Evolutionary conservation across 371 early-diverging fungal species (phyloP), one percentile per base, ranked within the genome.

Genomic region (Haplosporangium sp.): DNA sequence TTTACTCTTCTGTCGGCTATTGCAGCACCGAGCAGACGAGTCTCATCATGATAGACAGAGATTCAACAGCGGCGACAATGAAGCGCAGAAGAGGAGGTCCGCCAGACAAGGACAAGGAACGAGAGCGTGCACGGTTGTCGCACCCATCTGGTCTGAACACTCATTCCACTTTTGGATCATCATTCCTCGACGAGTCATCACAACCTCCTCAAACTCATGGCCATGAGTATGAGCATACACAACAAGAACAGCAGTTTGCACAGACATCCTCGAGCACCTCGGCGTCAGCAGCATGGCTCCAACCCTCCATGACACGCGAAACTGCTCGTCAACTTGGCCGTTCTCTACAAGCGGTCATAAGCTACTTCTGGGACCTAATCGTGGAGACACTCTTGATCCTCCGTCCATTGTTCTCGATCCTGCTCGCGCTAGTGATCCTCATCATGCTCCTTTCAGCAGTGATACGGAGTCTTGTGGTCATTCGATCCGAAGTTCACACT

Each of bases 351-450:
- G 64, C 58, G 8, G 54, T 62, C 23, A 6, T 75, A 14, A 38
- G 36, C 38, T 75, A 75, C 20, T n/a, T 52, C 11, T 61, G 53
- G 59, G 70, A 55, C 41, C 41, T 67, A 8, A 9, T 67, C 23
- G 41, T 58, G 1, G 76, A 70, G 12, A 43, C 62, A 0, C 11
- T 76, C 14, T 38, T 59, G 47, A 55, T 66, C 16, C 71, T 76
- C 12, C 70, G 67, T 4, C 76, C 76, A 1, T 10, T 76, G 4
- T 55, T 76, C 16, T 76, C 76, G 16, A 47, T 75, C n/a, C 16
- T 69, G 14, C 67, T 75, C 13, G 75, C 66, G 13, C 5, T 75
- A 0, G 14, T 23, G 5, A 7, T 69, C 16, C 9, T 75, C 16
- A 1, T 58, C 8, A 2, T 62, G 12, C 5, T 60, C 1, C 10